Evolutionary conservation across 2,329 filamentous ascomycete genomes (phyloP).

Genomic region (Chaetothyriales sp.): DNA sequence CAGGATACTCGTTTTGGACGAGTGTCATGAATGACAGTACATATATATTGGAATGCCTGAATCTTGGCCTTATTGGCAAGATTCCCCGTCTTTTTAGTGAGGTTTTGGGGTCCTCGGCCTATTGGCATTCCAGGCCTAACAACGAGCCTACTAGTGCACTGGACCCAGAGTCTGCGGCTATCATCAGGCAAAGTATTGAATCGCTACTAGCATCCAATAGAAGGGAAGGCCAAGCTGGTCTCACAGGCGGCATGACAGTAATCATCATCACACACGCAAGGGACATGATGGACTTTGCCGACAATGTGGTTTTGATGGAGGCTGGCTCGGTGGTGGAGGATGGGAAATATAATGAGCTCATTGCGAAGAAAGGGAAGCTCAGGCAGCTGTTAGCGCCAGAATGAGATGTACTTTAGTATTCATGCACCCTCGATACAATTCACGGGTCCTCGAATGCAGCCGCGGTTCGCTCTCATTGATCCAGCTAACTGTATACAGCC

Average conservation of each 20-base stretch:
- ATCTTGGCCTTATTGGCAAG: too few relatives aligned
- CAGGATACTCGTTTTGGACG: constrained; percentile 63
- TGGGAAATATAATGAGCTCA: constrained; percentile 52
- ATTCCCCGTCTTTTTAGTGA: too few relatives aligned
- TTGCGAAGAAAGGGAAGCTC: constrained; percentile 24
- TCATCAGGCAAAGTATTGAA: constrained; percentile 50
- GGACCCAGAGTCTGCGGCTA: constrained; percentile 53
- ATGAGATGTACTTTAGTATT: neutral
- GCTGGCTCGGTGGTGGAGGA: constrained; percentile 54
- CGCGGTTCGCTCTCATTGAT: too few relatives aligned
- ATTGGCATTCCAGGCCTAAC: too few relatives aligned
- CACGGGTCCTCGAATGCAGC: too few relatives aligned
- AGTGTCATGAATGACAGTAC: too few relatives aligned
- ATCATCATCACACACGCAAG: constrained; percentile 68
- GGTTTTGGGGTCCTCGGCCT: too few relatives aligned
- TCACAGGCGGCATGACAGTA: constrained; percentile 44
- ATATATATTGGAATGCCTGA: too few relatives aligned
- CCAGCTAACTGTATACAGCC: too few relatives aligned
- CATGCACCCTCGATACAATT: too few relatives aligned
- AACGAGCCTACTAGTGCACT: constrained; percentile 75
- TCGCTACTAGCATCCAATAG: constrained; percentile 31
- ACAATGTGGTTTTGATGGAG: constrained; percentile 58
- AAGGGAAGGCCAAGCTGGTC: constrained; percentile 4
- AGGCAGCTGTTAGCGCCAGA: constrained; percentile 34
- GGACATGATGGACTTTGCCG: constrained; percentile 76